A percentile compares a stretch with the other conserved stretches of the same genome.
These are phyloP conservation scores for Ustilago tritici DNA, from an alignment of 1,284 basidiomycete genomes.

Conservation along the genomic window DNA sequence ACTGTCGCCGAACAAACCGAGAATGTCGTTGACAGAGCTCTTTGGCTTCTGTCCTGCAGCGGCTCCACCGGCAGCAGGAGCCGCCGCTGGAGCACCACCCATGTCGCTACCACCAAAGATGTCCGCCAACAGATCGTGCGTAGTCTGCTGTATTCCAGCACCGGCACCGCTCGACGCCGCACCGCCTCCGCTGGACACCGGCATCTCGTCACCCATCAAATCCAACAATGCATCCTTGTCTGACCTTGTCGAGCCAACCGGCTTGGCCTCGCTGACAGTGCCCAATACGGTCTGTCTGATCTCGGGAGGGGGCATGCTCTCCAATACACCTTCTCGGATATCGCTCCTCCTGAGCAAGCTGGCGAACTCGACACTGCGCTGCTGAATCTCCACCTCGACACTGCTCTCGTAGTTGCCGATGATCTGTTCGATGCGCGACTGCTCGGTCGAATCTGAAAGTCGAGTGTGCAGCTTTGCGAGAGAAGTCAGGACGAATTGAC, in stretches of 20 bases:
- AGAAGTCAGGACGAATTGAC: constrained; percentile 91
- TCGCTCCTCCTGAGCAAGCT: constrained; percentile 79
- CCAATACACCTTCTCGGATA: constrained; percentile 87
- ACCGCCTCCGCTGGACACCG: constrained; percentile 22
- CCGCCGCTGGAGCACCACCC: constrained; percentile 70
- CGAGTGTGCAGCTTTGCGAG: constrained; percentile 91
- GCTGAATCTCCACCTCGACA: constrained; percentile 92
- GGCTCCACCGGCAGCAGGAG: constrained; percentile 23
- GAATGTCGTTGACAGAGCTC: constrained; percentile 86
- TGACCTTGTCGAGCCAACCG: constrained; percentile 60
- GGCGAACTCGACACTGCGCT: constrained; percentile 93
- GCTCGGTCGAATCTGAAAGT: constrained; percentile 73
- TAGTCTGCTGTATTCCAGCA: constrained; percentile 73
- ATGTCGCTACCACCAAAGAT: constrained; percentile 81
- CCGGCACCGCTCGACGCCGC: constrained; percentile 12
- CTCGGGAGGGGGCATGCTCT: constrained; percentile 98
- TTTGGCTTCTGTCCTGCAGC: constrained; percentile 69
- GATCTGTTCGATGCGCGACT: constrained; percentile 83
- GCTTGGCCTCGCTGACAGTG: constrained; percentile 64
- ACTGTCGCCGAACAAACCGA: constrained; percentile 82
- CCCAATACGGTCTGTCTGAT: constrained; percentile 73
- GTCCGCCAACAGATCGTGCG: constrained; percentile 89
- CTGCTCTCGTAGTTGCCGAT: constrained; percentile 81
- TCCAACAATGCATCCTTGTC: constrained; percentile 63
- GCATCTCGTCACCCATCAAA: constrained; percentile 65